These are phyloP conservation scores for Talaromyces nanjingensis DNA, from an alignment of 495 filamentous ascomycete species.

Conservation along the genomic window DNA sequence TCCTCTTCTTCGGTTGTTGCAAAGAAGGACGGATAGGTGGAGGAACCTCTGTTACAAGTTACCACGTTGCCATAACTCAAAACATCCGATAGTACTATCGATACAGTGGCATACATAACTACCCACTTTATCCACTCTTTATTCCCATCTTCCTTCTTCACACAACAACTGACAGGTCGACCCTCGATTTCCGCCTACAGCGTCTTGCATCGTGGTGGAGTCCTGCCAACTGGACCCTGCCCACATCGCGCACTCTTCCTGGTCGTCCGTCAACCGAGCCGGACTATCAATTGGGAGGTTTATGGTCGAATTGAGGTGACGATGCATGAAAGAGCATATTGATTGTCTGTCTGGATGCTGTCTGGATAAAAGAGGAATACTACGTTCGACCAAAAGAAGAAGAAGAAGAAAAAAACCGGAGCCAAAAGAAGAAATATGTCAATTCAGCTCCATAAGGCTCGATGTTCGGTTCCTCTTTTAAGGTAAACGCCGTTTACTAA, in stretches of 20 bases:
- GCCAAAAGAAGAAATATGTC: background rate
- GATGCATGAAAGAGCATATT: background rate
- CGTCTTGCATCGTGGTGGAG: slow-evolving; percentile 6
- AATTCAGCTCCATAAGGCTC: background rate
- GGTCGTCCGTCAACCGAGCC: background rate
- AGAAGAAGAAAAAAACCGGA: background rate
- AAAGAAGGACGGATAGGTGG: background rate
- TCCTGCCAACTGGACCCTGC: slow-evolving; percentile 3
- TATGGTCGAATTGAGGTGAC: background rate
- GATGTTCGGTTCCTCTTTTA: background rate
- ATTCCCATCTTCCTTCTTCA: background rate
- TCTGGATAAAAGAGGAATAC: background rate
- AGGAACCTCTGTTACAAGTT: background rate
- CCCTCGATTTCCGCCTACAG: slow-evolving; percentile 2
- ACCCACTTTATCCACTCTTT: background rate
- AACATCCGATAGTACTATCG: background rate
- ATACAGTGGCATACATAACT: background rate
- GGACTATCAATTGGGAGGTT: background rate
- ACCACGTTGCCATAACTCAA: background rate
- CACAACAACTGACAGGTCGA: background rate
- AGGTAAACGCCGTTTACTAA: background rate
- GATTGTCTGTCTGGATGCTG: background rate
- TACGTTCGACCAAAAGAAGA: background rate
- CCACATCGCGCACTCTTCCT: slow-evolving; percentile 6
- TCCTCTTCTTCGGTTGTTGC: background rate